Evolutionary conservation across 345 rosid genomes (phyloP).

Genomic region (Dimocarpus longan): DNA sequence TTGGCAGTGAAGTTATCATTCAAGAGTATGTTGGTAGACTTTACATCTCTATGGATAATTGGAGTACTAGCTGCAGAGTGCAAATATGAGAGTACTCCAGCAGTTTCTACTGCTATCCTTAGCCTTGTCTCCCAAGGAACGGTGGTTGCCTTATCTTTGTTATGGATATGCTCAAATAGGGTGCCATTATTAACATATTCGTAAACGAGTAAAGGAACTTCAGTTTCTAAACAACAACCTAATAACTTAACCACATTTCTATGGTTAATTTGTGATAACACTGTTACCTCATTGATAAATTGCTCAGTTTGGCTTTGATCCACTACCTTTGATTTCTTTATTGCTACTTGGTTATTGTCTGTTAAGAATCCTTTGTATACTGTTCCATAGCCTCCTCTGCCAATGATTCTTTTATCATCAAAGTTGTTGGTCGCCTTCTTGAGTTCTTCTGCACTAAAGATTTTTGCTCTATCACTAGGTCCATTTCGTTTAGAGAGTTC

Average conservation of each 20-base stretch:
- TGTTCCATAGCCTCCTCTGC: constrained; percentile 37
- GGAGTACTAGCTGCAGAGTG: constrained; percentile 50
- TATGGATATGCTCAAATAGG: constrained; percentile 23
- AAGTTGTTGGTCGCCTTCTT: constrained; percentile 39
- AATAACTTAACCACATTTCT: constrained; percentile 29
- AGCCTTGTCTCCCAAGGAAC: constrained; percentile 41
- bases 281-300: constrained; percentile 27
- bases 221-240: constrained; percentile 33
- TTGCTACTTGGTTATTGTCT: constrained; percentile 21
- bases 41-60: constrained; percentile 48
- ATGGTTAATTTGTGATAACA: constrained; percentile 34
- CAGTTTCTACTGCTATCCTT: constrained; percentile 38
- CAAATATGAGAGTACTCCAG: constrained; percentile 41
- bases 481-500: constrained; percentile 15
- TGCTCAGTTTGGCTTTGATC: constrained; percentile 28
- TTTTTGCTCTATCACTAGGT: constrained; percentile 12
- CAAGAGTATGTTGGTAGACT: constrained; percentile 47
- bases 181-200: constrained; percentile 30
- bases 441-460: constrained; percentile 30
- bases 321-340: constrained; percentile 22
- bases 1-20: constrained; percentile 41
- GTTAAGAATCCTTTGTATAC: constrained; percentile 19
- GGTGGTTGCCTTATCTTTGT: neutral
- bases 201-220: constrained; percentile 30
- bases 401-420: constrained; percentile 33